Evolutionary conservation across 768 basidiomycete species (phyloP), one percentile per base, ranked within the genome.

Genomic region (Glaciozyma martinii): DNA sequence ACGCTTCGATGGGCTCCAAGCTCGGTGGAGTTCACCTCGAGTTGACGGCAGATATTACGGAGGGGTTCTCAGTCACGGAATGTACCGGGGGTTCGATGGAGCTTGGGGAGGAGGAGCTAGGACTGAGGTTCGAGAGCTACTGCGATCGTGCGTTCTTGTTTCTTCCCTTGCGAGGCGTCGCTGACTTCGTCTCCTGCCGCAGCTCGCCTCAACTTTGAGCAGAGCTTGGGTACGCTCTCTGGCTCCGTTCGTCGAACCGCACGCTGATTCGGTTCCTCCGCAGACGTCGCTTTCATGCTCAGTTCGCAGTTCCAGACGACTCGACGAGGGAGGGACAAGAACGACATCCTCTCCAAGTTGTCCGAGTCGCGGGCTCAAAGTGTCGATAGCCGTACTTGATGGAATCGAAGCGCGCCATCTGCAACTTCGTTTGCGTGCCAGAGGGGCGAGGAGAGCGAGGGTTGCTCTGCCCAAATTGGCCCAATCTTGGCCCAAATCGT

Each of bases 21-120:
- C 80, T 97, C 0, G 87, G 87, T 9, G 82, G 83, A 29, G 87
- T 94, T 21, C 89, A 88, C 73, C 82, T 95, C 27, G 92, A 94
- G 76, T 86, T 95, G 76, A 93, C 94, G 3, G 90, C 92, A 25
- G 90, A 94, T 76, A 79, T 94, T 59, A 87, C 87, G 16, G 86
- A 95, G 62, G 91, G 94, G 9, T 90, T 87, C 77, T 88, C 88
- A 67, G 95, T 99, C 50, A 99, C 95, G 0, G 95, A 98, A 76
- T 97, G 93, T 74, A 80, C 93, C 15, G 95, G 95, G 7, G 95
- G 94, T 1, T 94, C 90, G 70, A 98, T 97, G 93, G 87, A 89
- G 74, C 79, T 97, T 44, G 82, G 81, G 54, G 94, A 97, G 75
- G 88, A 92, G 68, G 81, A 95, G 75, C 81, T 99, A 21, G 86